These are phyloP conservation scores for Magnusiomyces tetraspermus DNA, from an alignment of 1,139 yeast species.

Conservation along the genomic window DNA sequence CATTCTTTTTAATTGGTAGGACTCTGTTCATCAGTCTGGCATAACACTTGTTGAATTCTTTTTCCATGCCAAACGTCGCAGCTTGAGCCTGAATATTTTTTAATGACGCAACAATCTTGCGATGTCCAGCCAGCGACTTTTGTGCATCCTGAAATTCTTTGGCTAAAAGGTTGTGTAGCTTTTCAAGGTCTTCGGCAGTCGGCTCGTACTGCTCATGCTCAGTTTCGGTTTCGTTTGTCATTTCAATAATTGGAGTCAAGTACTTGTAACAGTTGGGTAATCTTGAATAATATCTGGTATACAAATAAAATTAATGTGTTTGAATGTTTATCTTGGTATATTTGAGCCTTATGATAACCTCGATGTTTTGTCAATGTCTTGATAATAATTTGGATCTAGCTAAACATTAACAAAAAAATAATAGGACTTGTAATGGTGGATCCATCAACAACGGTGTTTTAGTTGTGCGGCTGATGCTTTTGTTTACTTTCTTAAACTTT, in stretches of 20 bases:
- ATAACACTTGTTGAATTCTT: constrained; percentile 51
- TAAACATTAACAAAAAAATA: no score
- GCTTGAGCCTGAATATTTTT: constrained; percentile 53
- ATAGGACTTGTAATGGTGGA: no score
- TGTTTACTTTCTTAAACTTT: no score
- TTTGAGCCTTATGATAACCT: no score
- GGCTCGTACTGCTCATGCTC: constrained; percentile 14
- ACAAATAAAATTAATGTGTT: no score
- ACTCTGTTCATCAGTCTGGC: constrained; percentile 54
- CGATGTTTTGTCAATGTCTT: no score
- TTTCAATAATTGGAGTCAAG: background rate
- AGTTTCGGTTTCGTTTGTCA: background rate
- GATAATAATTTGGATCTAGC: no score
- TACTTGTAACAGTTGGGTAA: no score
- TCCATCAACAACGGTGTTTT: no score
- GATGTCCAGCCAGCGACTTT: constrained; percentile 59
- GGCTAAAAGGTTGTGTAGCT: constrained; percentile 35
- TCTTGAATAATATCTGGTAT: no score
- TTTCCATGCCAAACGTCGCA: constrained; percentile 42
- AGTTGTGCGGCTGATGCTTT: no score
- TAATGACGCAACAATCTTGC: constrained; percentile 59
- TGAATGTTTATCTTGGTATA: no score
- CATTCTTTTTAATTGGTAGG: constrained; percentile 60
- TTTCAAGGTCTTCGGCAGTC: constrained; percentile 18
- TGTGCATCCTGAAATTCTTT: constrained; percentile 81